A percentile compares a stretch with the other conserved stretches of the same genome.
These are phyloP conservation scores for Populus deltoides DNA, from an alignment of 345 rosid species.

Conservation along the genomic window DNA sequence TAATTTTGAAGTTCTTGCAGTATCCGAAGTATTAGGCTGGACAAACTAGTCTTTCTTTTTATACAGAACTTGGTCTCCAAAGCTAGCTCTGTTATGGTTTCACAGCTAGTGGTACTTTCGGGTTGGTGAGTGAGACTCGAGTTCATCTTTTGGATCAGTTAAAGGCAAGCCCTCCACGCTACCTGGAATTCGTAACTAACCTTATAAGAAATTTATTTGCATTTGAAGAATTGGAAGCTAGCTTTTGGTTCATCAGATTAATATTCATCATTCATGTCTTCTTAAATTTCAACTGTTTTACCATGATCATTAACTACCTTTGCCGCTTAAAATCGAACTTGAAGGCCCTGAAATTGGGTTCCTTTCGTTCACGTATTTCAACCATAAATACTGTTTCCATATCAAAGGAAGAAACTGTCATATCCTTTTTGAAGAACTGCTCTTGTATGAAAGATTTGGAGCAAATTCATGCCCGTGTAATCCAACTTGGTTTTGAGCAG, in stretches of 20 bases:
- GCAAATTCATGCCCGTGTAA: slow-evolving; percentile 33
- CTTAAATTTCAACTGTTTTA: background rate
- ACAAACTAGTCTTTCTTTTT: no score
- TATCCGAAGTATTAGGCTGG: no score
- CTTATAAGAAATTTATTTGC: background rate
- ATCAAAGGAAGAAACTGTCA: slow-evolving; percentile 15
- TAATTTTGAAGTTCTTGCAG: no score
- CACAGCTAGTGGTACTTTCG: no score
- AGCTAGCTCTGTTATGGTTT: no score
- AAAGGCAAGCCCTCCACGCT: no score
- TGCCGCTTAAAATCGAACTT: slow-evolving; percentile 21
- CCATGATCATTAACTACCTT: slow-evolving; percentile 6
- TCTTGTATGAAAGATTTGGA: slow-evolving; percentile 20
- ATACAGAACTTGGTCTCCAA: no score
- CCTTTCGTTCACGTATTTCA: background rate
- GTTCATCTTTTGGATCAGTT: no score
- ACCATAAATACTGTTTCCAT: background rate
- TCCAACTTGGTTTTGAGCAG: slow-evolving; percentile 26
- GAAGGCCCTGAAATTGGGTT: background rate
- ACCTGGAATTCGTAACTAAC: no score
- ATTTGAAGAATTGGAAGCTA: background rate
- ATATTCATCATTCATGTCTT: background rate
- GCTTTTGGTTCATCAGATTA: background rate
- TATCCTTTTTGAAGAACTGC: slow-evolving; percentile 37
- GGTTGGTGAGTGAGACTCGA: no score